phyloP scores from a whole-genome alignment of 345 rosid genomes.

The Pelargonium nanum region DNA sequence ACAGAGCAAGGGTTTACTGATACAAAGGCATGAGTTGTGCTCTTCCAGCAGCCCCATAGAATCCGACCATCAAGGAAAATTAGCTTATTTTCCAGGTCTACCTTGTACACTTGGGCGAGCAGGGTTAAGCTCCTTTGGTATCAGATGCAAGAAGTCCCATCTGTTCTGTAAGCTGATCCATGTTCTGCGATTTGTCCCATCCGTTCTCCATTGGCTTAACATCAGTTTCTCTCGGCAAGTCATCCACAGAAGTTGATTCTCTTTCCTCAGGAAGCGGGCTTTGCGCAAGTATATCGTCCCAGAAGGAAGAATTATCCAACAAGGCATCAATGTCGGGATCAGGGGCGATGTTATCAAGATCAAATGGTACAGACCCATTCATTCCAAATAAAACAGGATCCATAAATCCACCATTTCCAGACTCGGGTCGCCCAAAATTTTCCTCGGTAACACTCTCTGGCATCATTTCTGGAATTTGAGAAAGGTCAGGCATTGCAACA shows the following conservation, averaged over 20 bases:
- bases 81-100: neutral
- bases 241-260: constrained; percentile 40
- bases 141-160: constrained; percentile 75
- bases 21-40: too few relatives aligned
- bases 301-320: constrained; percentile 39
- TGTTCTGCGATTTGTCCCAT: constrained; percentile 38
- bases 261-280: constrained; percentile 54
- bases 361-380: constrained; percentile 37
- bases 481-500: constrained; percentile 31
- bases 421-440: constrained; percentile 28
- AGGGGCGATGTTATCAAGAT: constrained; percentile 37
- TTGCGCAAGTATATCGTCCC: constrained; percentile 42
- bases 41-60: too few relatives aligned
- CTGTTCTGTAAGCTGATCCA: constrained; percentile 75
- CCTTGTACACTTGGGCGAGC: neutral
- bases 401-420: constrained; percentile 31
- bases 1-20: too few relatives aligned
- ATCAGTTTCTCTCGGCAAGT: constrained; percentile 19
- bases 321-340: constrained; percentile 63
- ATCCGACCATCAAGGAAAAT: neutral
- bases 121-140: constrained; percentile 18
- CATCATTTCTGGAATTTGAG: constrained; percentile 38
- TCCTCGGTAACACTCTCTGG: constrained; percentile 39
- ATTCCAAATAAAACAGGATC: constrained; percentile 33
- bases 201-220: constrained; percentile 27